phyloP scores from a whole-genome alignment of 306 rosid genomes.

The Canavalia ensiformis region DNA sequence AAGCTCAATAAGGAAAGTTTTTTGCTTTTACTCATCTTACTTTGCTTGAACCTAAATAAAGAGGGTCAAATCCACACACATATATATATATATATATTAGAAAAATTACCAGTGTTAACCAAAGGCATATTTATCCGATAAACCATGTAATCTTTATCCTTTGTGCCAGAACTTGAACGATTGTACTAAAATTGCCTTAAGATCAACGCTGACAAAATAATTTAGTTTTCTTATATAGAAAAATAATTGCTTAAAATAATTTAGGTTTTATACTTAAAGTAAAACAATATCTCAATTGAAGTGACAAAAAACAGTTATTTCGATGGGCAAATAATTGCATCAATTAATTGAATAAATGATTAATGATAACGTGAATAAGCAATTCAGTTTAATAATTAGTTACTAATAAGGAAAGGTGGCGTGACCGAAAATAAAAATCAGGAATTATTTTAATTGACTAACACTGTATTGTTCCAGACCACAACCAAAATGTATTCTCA shows the following conservation, averaged over 20 bases:
- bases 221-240: background rate
- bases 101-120: background rate
- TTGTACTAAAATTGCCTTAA: background rate
- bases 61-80: too few species aligned
- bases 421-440: conserved; percentile 14
- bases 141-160: background rate
- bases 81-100: too few species aligned
- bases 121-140: background rate
- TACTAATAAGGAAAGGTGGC: background rate
- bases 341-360: background rate
- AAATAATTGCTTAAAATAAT: too few species aligned
- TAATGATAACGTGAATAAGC: background rate
- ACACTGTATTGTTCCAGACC: conserved; percentile 13
- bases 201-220: background rate
- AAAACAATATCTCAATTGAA: background rate
- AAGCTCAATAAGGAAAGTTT: too few species aligned
- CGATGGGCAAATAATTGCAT: background rate
- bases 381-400: background rate
- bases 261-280: background rate
- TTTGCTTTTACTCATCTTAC: too few species aligned
- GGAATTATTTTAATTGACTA: conserved; percentile 27
- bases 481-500: conserved; percentile 21
- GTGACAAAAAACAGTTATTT: background rate
- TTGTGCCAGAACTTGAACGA: background rate
- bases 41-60: too few species aligned